phyloP scores from a whole-genome alignment of 148 eudicot species.

The Cornus kousa region DNA sequence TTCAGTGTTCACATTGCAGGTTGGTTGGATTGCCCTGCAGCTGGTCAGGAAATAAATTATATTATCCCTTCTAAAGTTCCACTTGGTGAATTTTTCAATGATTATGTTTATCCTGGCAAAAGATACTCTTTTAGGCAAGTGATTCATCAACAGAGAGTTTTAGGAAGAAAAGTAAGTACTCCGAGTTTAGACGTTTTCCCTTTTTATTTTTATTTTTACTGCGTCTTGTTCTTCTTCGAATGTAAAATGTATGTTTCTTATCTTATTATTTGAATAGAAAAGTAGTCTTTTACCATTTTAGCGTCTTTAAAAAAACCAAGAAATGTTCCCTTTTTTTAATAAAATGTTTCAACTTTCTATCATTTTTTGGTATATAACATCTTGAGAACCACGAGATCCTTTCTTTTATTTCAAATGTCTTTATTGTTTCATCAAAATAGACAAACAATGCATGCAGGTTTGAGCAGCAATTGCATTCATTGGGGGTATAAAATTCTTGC shows the following conservation, averaged over 20 bases:
- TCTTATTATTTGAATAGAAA: conserved; percentile 1
- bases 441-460: background rate
- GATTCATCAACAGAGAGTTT: conserved; percentile 61
- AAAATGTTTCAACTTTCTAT: background rate
- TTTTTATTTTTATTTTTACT: background rate
- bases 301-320: background rate
- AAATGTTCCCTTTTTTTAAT: too few species aligned
- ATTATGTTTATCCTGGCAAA: conserved; percentile 66
- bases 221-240: background rate
- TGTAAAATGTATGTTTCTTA: background rate
- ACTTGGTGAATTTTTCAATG: conserved; percentile 69
- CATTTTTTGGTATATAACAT: background rate
- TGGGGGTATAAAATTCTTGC: too few species aligned
- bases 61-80: conserved; percentile 96
- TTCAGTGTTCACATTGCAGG: conserved; percentile 40
- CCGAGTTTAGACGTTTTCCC: background rate
- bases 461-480: too few species aligned
- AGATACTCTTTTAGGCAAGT: conserved; percentile 92
- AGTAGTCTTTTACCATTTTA: background rate
- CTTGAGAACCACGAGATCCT: background rate
- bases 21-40: conserved; percentile 88
- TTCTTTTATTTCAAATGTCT: background rate
- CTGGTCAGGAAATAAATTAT: conserved; percentile 66
- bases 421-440: conserved; percentile 8
- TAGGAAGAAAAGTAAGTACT: conserved; percentile 61